Base-by-base conservation (phyloP, 495 filamentous ascomycete species). In the Evernia prunastri region DNA sequence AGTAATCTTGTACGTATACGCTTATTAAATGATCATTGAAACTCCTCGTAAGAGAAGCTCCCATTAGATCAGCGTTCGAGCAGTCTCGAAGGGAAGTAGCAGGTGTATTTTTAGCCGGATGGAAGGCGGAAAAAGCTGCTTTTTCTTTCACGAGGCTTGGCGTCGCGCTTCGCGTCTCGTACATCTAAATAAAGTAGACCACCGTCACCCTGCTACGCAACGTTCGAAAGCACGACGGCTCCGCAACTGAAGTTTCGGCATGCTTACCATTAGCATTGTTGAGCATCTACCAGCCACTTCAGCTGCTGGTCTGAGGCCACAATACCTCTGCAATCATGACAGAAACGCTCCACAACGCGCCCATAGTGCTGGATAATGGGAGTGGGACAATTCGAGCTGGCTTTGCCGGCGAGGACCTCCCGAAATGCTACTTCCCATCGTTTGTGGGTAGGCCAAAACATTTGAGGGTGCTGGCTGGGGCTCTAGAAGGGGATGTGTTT, bases 341-440 rank as follows among this genome's bases (percentile, higher is more conserved):
- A 58, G 91, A 96, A 75, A 88, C 87, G 66, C 87, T 96, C 60
- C 92, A 93, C 80, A 97, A 97, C 78, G 92, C 91, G 67, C 92
- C 94, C 58, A 95, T 99, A 71, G 95, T 99, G 69, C 89, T 99
- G 69, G 95, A 97, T 85, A 99, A 97, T 80, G 95, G 94, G 74
- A 96, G 90, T 64, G 94, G 95, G 49, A 99, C 94, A 3, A 97
- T 99, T 70, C 85, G 96, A 72, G 94, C 94, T 57, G 94, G 94
- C 17, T 99, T 97, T 70, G 94, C 95, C 25, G 94, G 95, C 59
- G 91, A 96, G 69, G 95, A 97, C 68, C 79, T 92, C 40, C 94
- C 94, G 3, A 96, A 96, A 79, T 95, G 89, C 79, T 91, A 88
- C 76, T 97, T 99, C 72, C 93, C 94, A n/a, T 97, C 94, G 11